Evolutionary conservation across 2,329 filamentous ascomycete genomes (phyloP).

Genomic region (Blastomyces parvus): DNA sequence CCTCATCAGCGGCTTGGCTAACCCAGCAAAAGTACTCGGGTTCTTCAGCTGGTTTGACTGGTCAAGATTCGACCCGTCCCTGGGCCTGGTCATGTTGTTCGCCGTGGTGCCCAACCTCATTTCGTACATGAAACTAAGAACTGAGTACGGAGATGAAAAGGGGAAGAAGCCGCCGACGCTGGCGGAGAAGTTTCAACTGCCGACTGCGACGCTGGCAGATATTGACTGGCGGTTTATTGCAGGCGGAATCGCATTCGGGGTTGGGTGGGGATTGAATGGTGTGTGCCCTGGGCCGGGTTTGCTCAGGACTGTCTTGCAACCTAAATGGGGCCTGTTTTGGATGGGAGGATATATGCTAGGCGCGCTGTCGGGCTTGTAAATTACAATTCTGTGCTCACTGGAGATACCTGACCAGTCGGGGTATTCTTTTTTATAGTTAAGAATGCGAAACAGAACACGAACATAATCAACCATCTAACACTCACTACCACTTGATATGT

Average conservation of each 20-base stretch:
- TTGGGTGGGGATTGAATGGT: conserved; percentile 44
- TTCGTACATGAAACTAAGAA: conserved; percentile 25
- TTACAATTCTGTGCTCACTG: too few relatives aligned
- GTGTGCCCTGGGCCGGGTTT: conserved; percentile 46
- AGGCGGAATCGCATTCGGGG: conserved; percentile 41
- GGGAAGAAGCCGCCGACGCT: conserved; percentile 34
- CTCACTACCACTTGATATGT: too few relatives aligned
- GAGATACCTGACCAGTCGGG: neutral
- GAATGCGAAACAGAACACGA: too few relatives aligned
- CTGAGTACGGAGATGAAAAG: conserved; percentile 20
- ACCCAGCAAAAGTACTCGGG: conserved; percentile 41
- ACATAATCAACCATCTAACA: too few relatives aligned
- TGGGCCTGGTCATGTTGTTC: conserved; percentile 42
- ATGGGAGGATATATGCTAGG: conserved; percentile 41
- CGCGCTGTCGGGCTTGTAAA: conserved; percentile 24
- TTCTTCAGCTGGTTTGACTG: conserved; percentile 41
- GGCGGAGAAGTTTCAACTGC: conserved; percentile 35
- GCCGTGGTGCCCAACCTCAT: conserved; percentile 41
- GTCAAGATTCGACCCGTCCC: conserved; percentile 42
- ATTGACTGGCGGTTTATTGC: conserved; percentile 41
- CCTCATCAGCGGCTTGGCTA: conserved; percentile 44
- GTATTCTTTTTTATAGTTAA: neutral
- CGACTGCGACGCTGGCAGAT: conserved; percentile 38
- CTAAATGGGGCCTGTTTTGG: conserved; percentile 40
- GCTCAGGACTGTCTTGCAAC: conserved; percentile 39